Base-by-base conservation (phyloP, 176 grass and related monocot species). In the Eragrostis nindensis region DNA sequence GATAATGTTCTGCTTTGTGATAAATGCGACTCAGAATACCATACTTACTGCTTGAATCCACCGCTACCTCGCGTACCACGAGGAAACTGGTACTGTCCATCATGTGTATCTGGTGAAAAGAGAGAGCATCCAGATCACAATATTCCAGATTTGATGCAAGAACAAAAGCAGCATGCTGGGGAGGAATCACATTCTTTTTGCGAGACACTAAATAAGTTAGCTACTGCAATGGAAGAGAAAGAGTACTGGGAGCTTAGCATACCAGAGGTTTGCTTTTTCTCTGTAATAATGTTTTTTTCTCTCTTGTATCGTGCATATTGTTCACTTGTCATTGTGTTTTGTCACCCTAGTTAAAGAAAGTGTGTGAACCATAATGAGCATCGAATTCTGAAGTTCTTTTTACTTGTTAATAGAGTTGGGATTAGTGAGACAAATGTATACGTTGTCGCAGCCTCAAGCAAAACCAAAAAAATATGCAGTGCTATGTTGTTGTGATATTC, bases 81-180 rank as follows among this genome's bases (percentile, higher is more conserved):
- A 83, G 95, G 92, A 76, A 93, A 98, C 66, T 98, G 95, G 95
- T 98, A 95, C 71, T 98, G 95, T 53, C 95, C 95, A 18, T 87
- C 92, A 25, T 98, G 95, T 85, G 74, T 89, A 5, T 83, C 67
- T 64, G 82, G 76, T 71, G 40, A 71, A 91, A 83, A 75, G 70
- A 92, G 54, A 75, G 57, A 71, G 63, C 43, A 83, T 74, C 66
- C 77, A 82, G 66, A 70, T 67, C 75, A 63, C 45, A 82, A 64
- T 81, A 66, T 74, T 74, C 60, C 57, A 68, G 53, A 79, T 84
- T 62, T 77, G 41, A 87, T 84, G 73, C 82, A 25, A 82, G 79
- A 86, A 65, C 42, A 80, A 70, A 93, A 83, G 75, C 88, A 79
- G 49, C 74, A 66, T 82, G 62, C 75, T 9, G 83, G 82, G 50